Percentiles rank a stretch among this genome's conserved stretches.
Conservation (phyloP, 345 rosid genomes). For the Arabidopsis thaliana region TAIR10.1 NC_003075.7:6756001-6756500, state of each 20-base stretch:
- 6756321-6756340: neutral
- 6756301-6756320: neutral
- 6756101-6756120: conserved; percentile 16
- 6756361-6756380: neutral
- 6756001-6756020: conserved; percentile 53
- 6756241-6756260: neutral
- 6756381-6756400: neutral
- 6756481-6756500: conserved; percentile 9
- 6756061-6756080: conserved; percentile 26
- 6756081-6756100: conserved; percentile 14
- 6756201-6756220: conserved; percentile 37
- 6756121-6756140: neutral
- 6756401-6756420: neutral
- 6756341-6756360: neutral
- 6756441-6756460: neutral
- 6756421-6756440: conserved; percentile 2
- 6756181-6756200: conserved; percentile 24
- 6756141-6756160: neutral
- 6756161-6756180: conserved; percentile 34
- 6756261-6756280: neutral
- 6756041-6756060: conserved; percentile 40
- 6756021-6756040: conserved; percentile 39
- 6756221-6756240: conserved; percentile 32
- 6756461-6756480: neutral
- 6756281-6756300: neutral